Percentiles rank a stretch among this genome's conserved stretches.
phyloP scores from a whole-genome alignment of 768 basidiomycete genomes.

The Trametes coccinea region DNA sequence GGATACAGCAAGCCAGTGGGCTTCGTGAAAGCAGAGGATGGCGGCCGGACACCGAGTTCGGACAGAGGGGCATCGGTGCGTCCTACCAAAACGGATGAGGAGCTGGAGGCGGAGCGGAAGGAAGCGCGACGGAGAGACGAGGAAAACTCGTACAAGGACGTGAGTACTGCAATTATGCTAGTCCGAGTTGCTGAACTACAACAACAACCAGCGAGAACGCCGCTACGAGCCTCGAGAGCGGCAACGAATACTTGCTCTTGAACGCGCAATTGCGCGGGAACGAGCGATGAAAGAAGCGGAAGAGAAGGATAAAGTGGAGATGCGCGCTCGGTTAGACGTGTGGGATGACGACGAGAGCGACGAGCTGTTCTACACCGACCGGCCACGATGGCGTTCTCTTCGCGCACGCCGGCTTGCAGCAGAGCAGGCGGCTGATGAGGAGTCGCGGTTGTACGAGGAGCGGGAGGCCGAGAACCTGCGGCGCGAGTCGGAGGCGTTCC shows the following conservation, averaged over 20 bases:
- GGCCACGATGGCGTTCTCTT: conserved; percentile 83
- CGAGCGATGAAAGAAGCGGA: conserved; percentile 72
- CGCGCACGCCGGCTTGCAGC: conserved; percentile 68
- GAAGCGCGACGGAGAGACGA: conserved; percentile 75
- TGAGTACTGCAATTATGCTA: conserved; percentile 42
- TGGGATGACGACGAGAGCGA: conserved; percentile 95
- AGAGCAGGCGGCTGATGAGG: conserved; percentile 83
- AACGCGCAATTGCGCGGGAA: conserved; percentile 74
- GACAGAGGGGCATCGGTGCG: conserved; percentile 32
- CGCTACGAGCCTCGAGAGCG: conserved; percentile 92
- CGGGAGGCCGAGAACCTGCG: conserved; percentile 86
- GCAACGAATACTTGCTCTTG: conserved; percentile 72
- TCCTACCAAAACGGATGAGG: conserved; percentile 69
- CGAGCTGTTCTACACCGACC: conserved; percentile 89
- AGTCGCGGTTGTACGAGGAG: conserved; percentile 79
- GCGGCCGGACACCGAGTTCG: conserved; percentile 29
- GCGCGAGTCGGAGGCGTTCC: conserved; percentile 89
- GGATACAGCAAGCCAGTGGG: conserved; percentile 77
- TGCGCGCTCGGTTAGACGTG: conserved; percentile 77
- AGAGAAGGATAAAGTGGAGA: conserved; percentile 77
- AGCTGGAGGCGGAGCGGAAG: conserved; percentile 80
- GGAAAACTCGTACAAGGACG: conserved; percentile 84
- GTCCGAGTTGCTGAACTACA: neutral
- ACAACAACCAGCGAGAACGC: conserved; percentile 70
- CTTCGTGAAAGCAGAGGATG: conserved; percentile 74